Evolutionary conservation across 208 protist genomes (phyloP).

Genomic region (Acanthamoeba castellanii): DNA sequence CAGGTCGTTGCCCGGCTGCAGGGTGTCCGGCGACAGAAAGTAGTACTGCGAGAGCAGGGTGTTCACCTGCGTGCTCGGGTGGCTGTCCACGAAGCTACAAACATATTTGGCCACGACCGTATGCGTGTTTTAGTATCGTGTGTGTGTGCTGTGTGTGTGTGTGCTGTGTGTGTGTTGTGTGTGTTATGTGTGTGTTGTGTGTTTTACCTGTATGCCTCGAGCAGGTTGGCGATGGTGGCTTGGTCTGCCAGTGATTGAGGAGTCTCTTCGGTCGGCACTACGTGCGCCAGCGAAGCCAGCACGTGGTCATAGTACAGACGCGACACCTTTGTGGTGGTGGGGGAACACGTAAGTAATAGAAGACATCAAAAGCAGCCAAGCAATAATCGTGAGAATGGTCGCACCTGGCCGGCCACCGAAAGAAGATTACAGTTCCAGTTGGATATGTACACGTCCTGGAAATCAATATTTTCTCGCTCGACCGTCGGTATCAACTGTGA

Average conservation of each 20-base stretch:
- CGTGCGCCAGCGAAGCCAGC: background rate
- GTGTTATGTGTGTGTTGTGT: background rate
- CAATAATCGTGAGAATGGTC: background rate
- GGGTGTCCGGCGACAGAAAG: slow-evolving; percentile 22
- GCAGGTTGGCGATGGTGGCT: background rate
- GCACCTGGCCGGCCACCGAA: slow-evolving; percentile 16
- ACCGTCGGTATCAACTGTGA: slow-evolving; percentile 15
- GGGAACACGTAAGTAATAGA: background rate
- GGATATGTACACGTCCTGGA: slow-evolving; percentile 49
- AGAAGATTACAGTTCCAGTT: slow-evolving; percentile 52
- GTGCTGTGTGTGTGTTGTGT: too few species aligned
- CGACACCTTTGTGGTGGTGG: background rate
- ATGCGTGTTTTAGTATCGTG: too few species aligned
- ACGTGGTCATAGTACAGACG: slow-evolving; percentile 5
- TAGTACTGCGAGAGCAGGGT: slow-evolving; percentile 40
- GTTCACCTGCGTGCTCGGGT: slow-evolving; percentile 36
- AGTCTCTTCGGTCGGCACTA: too few species aligned
- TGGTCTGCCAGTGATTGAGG: background rate
- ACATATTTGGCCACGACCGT: too few species aligned
- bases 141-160: too few species aligned
- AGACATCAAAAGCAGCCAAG: background rate
- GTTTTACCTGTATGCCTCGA: background rate
- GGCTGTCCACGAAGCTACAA: slow-evolving; percentile 11
- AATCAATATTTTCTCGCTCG: slow-evolving; percentile 48
- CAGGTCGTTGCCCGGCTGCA: background rate